phyloP scores from a whole-genome alignment of 768 basidiomycete species.

The Hydnum rufescens region DNA sequence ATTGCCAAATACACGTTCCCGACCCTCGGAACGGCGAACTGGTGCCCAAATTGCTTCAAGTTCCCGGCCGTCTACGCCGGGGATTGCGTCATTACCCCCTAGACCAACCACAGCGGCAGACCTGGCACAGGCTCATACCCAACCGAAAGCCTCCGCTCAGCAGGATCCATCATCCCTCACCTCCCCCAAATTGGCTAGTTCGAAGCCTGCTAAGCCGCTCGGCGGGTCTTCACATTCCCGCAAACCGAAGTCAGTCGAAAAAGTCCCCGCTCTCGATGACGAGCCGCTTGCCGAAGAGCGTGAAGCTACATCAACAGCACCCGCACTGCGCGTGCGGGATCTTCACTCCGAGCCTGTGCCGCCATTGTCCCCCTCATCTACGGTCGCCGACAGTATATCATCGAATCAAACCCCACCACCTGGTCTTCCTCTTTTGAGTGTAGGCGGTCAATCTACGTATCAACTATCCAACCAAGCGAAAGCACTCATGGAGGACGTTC shows the following conservation, averaged over 20 bases:
- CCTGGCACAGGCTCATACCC: constrained; percentile 11
- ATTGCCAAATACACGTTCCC: not conserved
- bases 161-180: not conserved
- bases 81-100: not conserved
- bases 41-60: not conserved
- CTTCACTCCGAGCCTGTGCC: not conserved
- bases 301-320: constrained; percentile 13
- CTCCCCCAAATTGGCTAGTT: not conserved
- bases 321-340: constrained; percentile 15
- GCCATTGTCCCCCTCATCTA: constrained; percentile 13
- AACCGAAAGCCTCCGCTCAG: not conserved
- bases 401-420: constrained; percentile 8
- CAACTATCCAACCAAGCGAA: constrained; percentile 77
- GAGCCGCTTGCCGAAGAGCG: not conserved
- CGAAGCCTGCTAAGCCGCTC: not conserved
- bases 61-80: not conserved
- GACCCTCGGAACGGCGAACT: not conserved
- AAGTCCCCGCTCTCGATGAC: not conserved
- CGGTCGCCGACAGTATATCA: not conserved
- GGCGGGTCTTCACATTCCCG: not conserved
- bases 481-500: constrained; percentile 68
- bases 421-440: not conserved
- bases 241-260: constrained; percentile 1
- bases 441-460: constrained; percentile 37
- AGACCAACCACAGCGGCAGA: not conserved